Evolutionary conservation across 1,284 basidiomycete genomes (phyloP), one percentile per base, ranked within the genome.

Genomic region (Rhodofomes roseus): DNA sequence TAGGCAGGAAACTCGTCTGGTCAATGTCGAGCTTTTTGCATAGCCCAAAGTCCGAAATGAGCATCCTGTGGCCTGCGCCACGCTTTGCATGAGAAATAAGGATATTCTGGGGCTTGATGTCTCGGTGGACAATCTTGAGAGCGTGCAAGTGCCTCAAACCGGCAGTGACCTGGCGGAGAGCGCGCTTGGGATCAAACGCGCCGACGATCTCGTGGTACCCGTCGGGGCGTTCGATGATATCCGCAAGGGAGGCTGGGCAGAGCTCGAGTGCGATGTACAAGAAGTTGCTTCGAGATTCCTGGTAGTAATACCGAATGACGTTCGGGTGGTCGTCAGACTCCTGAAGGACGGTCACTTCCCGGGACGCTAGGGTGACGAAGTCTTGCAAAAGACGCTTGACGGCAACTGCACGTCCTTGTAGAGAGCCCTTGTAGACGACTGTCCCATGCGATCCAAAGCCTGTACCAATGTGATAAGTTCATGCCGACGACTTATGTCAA

Each of bases 61-160:
- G 79, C 93, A 97, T 95, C 43, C 92, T 79, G 65, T 95, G 85
- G 1, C 80, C 80, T n/a, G 71, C 74, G 23, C 84, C 81, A 57
- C 82, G 78, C 69, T 88, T 89, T 18, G 85, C 83, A 25, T 79
- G 77, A 6, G 91, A 93, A n/a, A 98, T 84, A 8, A 99, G 83
- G 59, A 99, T 98, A 71, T 99, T 99, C 74, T 97, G 96, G 4
- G 96, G 96, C 71, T 99, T 99, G 75, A 99, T 97, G 72, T 99
- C 96, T 29, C 97, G 87, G 77, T 99, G 97, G 23, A 99, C 89
- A 65, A 99, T 93, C 76, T 97, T 98, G 68, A 99, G 85, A 25
- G 86, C 91, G 72, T 99, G 96, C 9, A 99, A 79, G 74, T 98
- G 95, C 57, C 89, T 83, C 58, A 99, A 73, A 2, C 96, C 96